Evolutionary conservation across 345 rosid genomes (phyloP), one percentile per base, ranked within the genome.

Genomic region (Leavenworthia alabamica): DNA sequence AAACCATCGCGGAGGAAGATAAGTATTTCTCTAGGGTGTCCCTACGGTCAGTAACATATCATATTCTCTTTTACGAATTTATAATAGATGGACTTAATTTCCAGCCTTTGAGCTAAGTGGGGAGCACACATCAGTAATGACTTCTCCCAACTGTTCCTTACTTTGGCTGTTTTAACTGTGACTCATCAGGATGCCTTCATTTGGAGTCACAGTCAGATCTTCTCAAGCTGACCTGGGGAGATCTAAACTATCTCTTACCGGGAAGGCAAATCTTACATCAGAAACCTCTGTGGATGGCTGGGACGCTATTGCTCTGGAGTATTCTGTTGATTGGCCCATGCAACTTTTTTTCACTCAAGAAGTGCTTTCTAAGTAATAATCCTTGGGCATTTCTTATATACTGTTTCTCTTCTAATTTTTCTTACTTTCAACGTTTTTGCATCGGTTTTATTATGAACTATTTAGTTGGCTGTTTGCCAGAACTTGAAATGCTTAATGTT

Each of bases 261-360:
- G 81, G 66, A 82, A 65, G 56, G 39, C 67, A 40, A 82, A 41
- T 62, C 39, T 69, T 74, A 67, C 85, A 68, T 78, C 86, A 45
- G 91, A 82, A 33, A 62, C 69, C 27, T 78, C 83, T 46, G 70
- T 80, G 43, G 97, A 85, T 73, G 98, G 98, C 28, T 92, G 98
- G 98, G 94, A 86, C 72, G 94, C 89, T 41, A 89, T 89, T 66
- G 83, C 89, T 39, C 94, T 92, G 28, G 96, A 89, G 72, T 92
- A 89, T 79, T 75, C 94, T 63, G 80, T 89, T 44, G 96, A 89
- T 70, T 92, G 98, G 98, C 98, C 97, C 56, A 82, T 92, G 64
- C 93, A 89, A 71, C 62, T 92, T 65, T 92, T 92, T 71, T 89
- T 89, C 62, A 85, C 98, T 59, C 97, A 86, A 70, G 97, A 92